phyloP scores from a whole-genome alignment of 2,329 filamentous ascomycete species.

The Cladosporium sp. region DNA sequence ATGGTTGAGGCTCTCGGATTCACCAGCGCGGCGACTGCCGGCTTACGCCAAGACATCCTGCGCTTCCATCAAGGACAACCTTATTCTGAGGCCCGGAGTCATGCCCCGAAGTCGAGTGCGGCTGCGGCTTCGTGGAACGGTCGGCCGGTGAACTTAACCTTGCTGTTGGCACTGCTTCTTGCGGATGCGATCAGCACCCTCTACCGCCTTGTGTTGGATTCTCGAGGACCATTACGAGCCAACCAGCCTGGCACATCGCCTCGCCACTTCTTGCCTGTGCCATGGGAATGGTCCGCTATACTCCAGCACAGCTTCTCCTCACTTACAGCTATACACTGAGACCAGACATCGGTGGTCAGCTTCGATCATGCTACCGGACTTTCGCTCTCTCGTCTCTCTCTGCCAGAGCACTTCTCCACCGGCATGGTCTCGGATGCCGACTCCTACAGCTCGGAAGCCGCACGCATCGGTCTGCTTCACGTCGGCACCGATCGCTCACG shows the following conservation, averaged over 20 bases:
- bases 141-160: slow-evolving; percentile 2
- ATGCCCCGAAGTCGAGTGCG: neutral
- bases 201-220: neutral
- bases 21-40: slow-evolving; percentile 14
- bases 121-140: slow-evolving; percentile 5
- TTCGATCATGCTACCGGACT: neutral
- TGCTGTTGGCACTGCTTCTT: neutral
- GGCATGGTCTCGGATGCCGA: neutral
- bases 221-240: neutral
- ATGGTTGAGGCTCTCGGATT: slow-evolving; percentile 13
- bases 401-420: neutral
- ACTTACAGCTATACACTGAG: neutral
- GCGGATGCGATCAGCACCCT: slow-evolving; percentile 1
- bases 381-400: neutral
- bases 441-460: neutral
- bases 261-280: neutral
- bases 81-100: slow-evolving; percentile 4
- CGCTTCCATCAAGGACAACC: neutral
- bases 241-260: neutral
- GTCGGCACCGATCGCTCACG: neutral
- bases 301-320: neutral
- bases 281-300: neutral
- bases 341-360: neutral
- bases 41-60: slow-evolving; percentile 6
- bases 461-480: neutral